Evolutionary conservation across 2,329 filamentous ascomycete genomes (phyloP).

Genomic region (Akanthomyces muscarius): DNA sequence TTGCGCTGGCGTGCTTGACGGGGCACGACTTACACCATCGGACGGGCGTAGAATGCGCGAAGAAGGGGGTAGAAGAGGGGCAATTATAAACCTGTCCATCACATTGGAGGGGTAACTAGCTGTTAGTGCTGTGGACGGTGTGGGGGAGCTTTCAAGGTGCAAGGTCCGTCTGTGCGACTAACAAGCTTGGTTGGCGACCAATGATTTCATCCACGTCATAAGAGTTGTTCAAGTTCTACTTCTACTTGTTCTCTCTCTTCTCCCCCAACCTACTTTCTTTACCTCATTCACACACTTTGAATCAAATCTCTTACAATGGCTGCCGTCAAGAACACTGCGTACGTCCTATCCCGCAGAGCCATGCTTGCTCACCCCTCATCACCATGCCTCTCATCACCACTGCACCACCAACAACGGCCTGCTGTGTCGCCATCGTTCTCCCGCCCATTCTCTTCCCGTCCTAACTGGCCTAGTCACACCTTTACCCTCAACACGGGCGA

Average conservation of each 20-base stretch:
- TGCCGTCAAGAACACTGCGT: slow-evolving; percentile 27
- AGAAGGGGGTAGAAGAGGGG: neutral
- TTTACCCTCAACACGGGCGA: slow-evolving; percentile 71
- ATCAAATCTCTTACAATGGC: slow-evolving; percentile 24
- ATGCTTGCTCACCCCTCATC: slow-evolving; percentile 4
- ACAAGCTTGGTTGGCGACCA: neutral
- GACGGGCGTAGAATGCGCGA: too few relatives aligned
- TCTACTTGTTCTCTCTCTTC: neutral
- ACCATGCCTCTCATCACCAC: slow-evolving; percentile 12
- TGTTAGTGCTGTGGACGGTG: neutral
- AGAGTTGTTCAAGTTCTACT: neutral
- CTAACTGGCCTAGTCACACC: slow-evolving; percentile 30
- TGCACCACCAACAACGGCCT: neutral
- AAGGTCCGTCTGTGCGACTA: neutral
- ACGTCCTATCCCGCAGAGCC: slow-evolving; percentile 8
- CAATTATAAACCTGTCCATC: neutral
- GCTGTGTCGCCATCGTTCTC: neutral
- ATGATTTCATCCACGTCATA: neutral
- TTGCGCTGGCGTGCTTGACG: neutral
- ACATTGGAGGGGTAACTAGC: neutral
- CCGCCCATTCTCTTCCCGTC: too few relatives aligned
- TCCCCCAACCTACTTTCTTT: neutral
- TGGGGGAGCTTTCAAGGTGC: slow-evolving; percentile 1
- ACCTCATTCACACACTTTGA: neutral
- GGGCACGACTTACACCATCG: neutral